phyloP scores from a whole-genome alignment of 2,329 filamentous ascomycete species.

The Diplodia intermedia region DNA sequence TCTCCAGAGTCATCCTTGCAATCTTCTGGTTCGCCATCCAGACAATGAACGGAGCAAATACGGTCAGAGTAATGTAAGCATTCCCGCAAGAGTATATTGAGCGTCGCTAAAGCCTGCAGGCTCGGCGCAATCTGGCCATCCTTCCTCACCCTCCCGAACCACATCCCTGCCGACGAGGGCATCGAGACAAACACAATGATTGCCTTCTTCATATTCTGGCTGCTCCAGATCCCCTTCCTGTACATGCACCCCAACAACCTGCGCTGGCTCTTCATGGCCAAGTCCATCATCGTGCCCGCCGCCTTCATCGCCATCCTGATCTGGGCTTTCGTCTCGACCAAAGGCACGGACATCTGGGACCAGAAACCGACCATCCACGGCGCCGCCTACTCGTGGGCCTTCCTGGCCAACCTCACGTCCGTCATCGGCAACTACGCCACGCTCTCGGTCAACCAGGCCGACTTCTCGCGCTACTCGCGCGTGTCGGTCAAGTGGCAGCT shows the following conservation, averaged over 20 bases:
- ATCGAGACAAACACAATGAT: slow-evolving; percentile 65
- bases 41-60: slow-evolving; percentile 67
- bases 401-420: slow-evolving; percentile 57
- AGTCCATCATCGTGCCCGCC: slow-evolving; percentile 59
- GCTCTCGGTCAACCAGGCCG: slow-evolving; percentile 62
- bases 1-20: slow-evolving; percentile 61
- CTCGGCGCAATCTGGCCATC: slow-evolving; percentile 65
- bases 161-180: slow-evolving; percentile 58
- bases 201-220: slow-evolving; percentile 65
- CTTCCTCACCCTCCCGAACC: slow-evolving; percentile 61
- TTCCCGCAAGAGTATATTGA: background rate
- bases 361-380: slow-evolving; percentile 57
- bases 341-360: slow-evolving; percentile 58
- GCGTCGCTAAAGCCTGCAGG: slow-evolving; percentile 29
- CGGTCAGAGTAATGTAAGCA: slow-evolving; percentile 54
- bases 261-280: slow-evolving; percentile 60
- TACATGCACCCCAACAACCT: slow-evolving; percentile 64
- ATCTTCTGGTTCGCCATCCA: slow-evolving; percentile 72
- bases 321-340: slow-evolving; percentile 65
- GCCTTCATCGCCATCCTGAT: slow-evolving; percentile 68
- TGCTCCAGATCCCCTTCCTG: slow-evolving; percentile 61
- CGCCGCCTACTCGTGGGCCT: slow-evolving; percentile 61
- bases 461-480: slow-evolving; percentile 63
- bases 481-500: slow-evolving; percentile 58
- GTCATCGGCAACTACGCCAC: slow-evolving; percentile 61